phyloP scores from a whole-genome alignment of 2,329 filamentous ascomycete species.

The Chalaropsis thielavioides region DNA sequence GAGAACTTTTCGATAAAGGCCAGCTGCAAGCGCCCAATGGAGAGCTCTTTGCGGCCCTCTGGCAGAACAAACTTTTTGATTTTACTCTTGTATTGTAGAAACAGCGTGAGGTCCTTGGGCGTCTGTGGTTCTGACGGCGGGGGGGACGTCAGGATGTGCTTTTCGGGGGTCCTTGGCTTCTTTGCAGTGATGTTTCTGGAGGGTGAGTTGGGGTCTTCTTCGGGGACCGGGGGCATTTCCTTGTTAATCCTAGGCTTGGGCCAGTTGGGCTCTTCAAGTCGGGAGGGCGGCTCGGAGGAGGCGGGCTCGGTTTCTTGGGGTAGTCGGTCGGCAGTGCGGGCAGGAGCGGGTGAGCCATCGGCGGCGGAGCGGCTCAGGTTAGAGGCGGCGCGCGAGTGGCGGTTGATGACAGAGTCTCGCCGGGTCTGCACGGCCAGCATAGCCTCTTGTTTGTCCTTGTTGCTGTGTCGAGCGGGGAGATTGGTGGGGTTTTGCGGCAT shows the following conservation, averaged over 20 bases:
- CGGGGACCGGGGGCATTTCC: constrained; percentile 12
- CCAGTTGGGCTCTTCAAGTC: not conserved
- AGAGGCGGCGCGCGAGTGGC: constrained; percentile 36
- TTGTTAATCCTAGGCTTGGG: constrained; percentile 3
- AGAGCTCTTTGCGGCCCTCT: constrained; percentile 71
- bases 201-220: not conserved
- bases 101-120: constrained; percentile 80
- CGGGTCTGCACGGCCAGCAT: constrained; percentile 51
- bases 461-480: constrained; percentile 57
- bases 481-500: constrained; percentile 72
- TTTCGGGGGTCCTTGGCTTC: constrained; percentile 18
- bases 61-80: constrained; percentile 90
- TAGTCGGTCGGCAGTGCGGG: constrained; percentile 5
- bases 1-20: constrained; percentile 99
- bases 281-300: not conserved
- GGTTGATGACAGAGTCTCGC: constrained; percentile 28
- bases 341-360: constrained; percentile 7
- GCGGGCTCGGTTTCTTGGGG: constrained; percentile 15
- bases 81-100: constrained; percentile 90
- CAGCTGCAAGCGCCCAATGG: constrained; percentile 75
- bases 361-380: constrained; percentile 28
- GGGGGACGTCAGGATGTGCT: constrained; percentile 28
- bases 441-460: constrained; percentile 56
- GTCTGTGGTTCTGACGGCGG: constrained; percentile 46
- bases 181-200: constrained; percentile 15